Percentiles rank a stretch among this genome's conserved stretches.
phyloP scores from a whole-genome alignment of 805 yeast genomes.

The Ogataea glucozyma region DNA sequence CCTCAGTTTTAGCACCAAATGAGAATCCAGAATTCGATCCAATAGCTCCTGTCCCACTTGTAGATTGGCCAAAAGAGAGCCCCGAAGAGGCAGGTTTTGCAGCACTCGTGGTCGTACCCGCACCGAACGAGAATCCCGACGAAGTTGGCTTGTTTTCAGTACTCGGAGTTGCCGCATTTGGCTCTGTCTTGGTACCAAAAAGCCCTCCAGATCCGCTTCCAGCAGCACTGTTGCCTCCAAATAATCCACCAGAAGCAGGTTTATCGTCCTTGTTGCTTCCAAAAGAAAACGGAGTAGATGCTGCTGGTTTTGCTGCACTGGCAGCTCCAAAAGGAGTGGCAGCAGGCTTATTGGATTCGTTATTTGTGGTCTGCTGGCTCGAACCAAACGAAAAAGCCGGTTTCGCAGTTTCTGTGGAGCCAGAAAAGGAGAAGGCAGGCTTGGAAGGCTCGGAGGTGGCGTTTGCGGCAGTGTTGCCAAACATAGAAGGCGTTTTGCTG shows the following conservation, averaged over 20 bases:
- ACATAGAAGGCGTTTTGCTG: conserved; percentile 22
- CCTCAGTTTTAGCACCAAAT: too few relatives aligned
- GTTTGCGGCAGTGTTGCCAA: conserved; percentile 20
- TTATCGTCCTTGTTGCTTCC: conserved; percentile 12
- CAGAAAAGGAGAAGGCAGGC: conserved; percentile 13
- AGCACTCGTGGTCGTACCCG: conserved; percentile 1
- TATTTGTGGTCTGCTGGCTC: conserved; percentile 1
- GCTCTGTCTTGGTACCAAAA: conserved; percentile 23
- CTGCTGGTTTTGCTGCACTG: not conserved
- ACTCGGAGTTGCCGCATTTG: conserved; percentile 5
- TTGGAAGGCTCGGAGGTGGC: conserved; percentile 8
- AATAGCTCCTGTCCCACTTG: too few relatives aligned
- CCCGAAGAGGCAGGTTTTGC: conserved; percentile 17
- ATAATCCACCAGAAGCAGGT: conserved; percentile 16
- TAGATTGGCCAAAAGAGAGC: conserved; percentile 17
- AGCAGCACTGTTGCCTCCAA: too few relatives aligned
- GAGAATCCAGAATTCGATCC: too few relatives aligned
- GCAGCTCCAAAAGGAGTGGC: not conserved
- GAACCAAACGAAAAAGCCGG: conserved; percentile 18
- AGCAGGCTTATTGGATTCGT: not conserved
- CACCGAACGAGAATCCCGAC: conserved; percentile 14
- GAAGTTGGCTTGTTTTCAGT: conserved; percentile 15
- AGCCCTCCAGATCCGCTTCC: too few relatives aligned
- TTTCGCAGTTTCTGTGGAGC: conserved; percentile 1
- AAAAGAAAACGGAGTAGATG: conserved; percentile 9